Base-by-base conservation (phyloP, 257 asterid genomes). In the Avicennia marina region DNA sequence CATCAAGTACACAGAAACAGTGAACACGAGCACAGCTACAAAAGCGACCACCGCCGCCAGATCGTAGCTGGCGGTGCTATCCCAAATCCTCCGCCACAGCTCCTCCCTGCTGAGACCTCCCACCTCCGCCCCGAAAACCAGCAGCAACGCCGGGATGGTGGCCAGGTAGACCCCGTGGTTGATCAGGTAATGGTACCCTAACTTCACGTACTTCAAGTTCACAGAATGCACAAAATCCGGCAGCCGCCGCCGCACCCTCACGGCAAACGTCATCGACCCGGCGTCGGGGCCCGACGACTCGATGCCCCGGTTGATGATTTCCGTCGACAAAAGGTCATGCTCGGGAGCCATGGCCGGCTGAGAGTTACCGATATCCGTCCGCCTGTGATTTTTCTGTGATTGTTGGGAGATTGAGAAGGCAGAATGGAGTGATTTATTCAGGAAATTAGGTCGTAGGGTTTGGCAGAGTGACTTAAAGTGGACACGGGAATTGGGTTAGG, bases 211-310 rank as follows among this genome's bases (percentile, higher is more conserved):
- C 76, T 93, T 93, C 45, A 93, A 58, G 72, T 93, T 93, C 45
- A 93, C 98, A 0, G 97, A 86, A 54, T 93, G 80, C n/a, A 93
- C 89, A 31, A 93, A 93, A 16, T 93, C 98, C 11, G 97, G 98
- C 66, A 93, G 63, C 53, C 89, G 65, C 33, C 95, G 70, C 33
- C 87, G 49, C 2, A 93, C 98, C 65, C 96, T 70, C 0, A 93
- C 94, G 15, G 96, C 86, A 17, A 89, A 89, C 24, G 89, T 79
- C 69, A 68, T 64, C 6, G 96, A 80, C n/a, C n/a, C n/a, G n/a
- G n/a, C n/a, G n/a, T n/a, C n/a, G n/a, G n/a, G n/a, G n/a, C n/a
- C n/a, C n/a, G n/a, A n/a, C n/a, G n/a, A n/a, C n/a, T n/a, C n/a
- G n/a, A n/a, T n/a, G 19, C 96, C 98, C 4, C 87, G 87, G 81